Conservation (phyloP, 305 asterid species). For the Solanum hybrid region DNA sequence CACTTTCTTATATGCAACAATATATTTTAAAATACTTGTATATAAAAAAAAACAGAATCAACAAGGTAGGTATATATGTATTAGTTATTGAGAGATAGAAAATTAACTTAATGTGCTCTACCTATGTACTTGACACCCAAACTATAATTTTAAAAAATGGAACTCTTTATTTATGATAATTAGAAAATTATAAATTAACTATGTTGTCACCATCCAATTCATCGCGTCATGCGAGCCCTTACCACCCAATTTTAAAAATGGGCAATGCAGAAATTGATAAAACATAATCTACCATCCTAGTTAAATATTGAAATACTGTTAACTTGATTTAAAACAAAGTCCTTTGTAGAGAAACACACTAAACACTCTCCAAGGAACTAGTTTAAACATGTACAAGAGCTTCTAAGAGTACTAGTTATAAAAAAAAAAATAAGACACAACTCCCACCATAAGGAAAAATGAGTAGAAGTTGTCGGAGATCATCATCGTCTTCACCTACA, state of each 20-base stretch:
- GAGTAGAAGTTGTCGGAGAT: too few species aligned
- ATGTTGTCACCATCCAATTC: not conserved
- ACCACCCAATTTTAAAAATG: too few species aligned
- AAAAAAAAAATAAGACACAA: too few species aligned
- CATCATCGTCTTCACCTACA: too few species aligned
- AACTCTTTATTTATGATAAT: not conserved
- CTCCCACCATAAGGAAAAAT: too few species aligned
- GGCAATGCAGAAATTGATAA: not conserved
- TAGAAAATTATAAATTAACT: not conserved
- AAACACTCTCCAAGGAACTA: not conserved
- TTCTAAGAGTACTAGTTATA: not conserved
- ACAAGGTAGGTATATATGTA: not conserved
- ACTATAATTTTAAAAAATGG: too few species aligned
- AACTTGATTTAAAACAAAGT: not conserved
- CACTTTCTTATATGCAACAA: not conserved
- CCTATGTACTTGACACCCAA: not conserved
- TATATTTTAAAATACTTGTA: not conserved
- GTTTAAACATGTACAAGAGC: not conserved
- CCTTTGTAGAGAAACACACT: not conserved
- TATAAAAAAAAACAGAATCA: not conserved
- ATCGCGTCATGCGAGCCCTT: not conserved
- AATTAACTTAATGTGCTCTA: not conserved
- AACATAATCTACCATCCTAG: not conserved
- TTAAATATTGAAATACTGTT: not conserved
- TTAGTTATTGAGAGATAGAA: not conserved